phyloP scores from a whole-genome alignment of 306 rosid species.

The Macrotyloma uniflorum region DNA sequence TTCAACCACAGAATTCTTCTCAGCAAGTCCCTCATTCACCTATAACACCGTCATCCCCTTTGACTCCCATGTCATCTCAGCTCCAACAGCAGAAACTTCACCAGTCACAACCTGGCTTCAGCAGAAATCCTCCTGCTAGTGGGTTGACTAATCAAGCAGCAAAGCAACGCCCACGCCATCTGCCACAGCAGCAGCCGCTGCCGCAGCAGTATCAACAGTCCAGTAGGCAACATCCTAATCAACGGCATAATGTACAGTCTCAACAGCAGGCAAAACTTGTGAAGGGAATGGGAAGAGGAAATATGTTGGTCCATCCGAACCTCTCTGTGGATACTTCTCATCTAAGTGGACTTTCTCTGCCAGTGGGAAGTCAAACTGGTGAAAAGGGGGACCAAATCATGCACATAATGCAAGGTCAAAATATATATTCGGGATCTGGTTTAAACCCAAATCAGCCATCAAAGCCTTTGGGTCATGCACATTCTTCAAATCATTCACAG shows the following conservation, averaged over 20 bases:
- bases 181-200: slow-evolving; percentile 59
- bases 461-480: slow-evolving; percentile 57
- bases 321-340: slow-evolving; percentile 65
- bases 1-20: slow-evolving; percentile 61
- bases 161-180: slow-evolving; percentile 67
- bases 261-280: slow-evolving; percentile 70
- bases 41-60: slow-evolving; percentile 59
- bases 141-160: slow-evolving; percentile 65
- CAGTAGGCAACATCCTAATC: slow-evolving; percentile 80
- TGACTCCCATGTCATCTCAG: slow-evolving; percentile 61
- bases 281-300: slow-evolving; percentile 81
- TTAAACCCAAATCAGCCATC: slow-evolving; percentile 55
- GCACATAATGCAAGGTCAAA: slow-evolving; percentile 74
- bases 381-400: slow-evolving; percentile 75
- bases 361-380: slow-evolving; percentile 62
- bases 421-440: slow-evolving; percentile 63
- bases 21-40: slow-evolving; percentile 57
- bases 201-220: slow-evolving; percentile 65
- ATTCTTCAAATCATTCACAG: slow-evolving; percentile 64
- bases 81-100: slow-evolving; percentile 81
- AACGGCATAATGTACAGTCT: slow-evolving; percentile 60
- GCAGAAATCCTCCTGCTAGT: slow-evolving; percentile 56
- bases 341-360: slow-evolving; percentile 61
- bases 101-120: slow-evolving; percentile 60
- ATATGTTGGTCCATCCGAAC: slow-evolving; percentile 55